A percentile compares a stretch with the other conserved stretches of the same genome.
phyloP scores from a whole-genome alignment of 2,329 filamentous ascomycete genomes.

The Achaetomium macrosporum region DNA sequence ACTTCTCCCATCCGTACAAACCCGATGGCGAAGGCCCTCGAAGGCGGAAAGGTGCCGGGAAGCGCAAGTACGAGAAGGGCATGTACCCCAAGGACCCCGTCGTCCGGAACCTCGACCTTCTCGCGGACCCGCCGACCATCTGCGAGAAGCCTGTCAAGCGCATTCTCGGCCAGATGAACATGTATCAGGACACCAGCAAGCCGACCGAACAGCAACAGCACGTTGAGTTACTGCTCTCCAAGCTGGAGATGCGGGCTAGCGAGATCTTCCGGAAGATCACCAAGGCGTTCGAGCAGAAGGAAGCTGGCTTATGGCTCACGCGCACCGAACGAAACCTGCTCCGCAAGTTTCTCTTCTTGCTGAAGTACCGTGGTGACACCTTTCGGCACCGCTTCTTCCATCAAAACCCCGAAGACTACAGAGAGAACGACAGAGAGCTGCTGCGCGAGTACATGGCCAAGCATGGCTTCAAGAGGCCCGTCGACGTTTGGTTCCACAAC shows the following conservation, averaged over 20 bases:
- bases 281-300: conserved; percentile 12
- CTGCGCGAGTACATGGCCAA: conserved; percentile 24
- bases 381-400: conserved; percentile 35
- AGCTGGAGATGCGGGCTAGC: conserved; percentile 16
- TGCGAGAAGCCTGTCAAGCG: conserved; percentile 20
- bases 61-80: conserved; percentile 15
- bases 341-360: conserved; percentile 41
- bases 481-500: conserved; percentile 27
- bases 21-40: conserved; percentile 3
- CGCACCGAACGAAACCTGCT: conserved; percentile 32
- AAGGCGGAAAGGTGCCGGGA: conserved; percentile 1
- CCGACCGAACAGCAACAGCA: conserved; percentile 8
- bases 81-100: conserved; percentile 13
- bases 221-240: conserved; percentile 15
- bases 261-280: conserved; percentile 18
- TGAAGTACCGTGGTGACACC: conserved; percentile 37
- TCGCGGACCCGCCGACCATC: conserved; percentile 10
- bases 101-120: conserved; percentile 13
- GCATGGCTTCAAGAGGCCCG: conserved; percentile 23
- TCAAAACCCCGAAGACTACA: conserved; percentile 31
- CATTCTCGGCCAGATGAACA: conserved; percentile 20
- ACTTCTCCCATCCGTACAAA: conserved; percentile 19
- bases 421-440: conserved; percentile 20
- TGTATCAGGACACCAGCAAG: conserved; percentile 22
- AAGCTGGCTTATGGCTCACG: conserved; percentile 25